Percentiles rank a stretch among this genome's conserved stretches.
phyloP scores from a whole-genome alignment of 495 filamentous ascomycete species.

The Chaetomium cochliodes region DNA sequence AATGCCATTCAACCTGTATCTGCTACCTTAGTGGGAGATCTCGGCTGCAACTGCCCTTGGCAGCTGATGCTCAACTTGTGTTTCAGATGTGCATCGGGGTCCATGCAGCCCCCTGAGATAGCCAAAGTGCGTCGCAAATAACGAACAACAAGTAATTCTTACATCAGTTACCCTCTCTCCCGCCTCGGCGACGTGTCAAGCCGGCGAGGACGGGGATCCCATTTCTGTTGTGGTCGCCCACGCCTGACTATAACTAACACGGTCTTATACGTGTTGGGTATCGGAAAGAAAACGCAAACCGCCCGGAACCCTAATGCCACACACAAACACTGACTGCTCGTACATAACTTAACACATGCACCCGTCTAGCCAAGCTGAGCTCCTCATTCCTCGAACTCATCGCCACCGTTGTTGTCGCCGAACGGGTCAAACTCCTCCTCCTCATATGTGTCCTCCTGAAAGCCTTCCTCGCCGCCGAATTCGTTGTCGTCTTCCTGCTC shows the following conservation, averaged over 20 bases:
- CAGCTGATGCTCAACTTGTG: neutral
- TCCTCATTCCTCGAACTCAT: constrained; percentile 27
- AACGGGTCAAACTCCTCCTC: constrained; percentile 33
- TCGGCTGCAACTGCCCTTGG: neutral
- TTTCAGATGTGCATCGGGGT: neutral
- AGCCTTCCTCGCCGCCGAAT: constrained; percentile 33
- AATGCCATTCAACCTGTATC: neutral
- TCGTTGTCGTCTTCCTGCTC: constrained; percentile 28
- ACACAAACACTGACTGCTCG: neutral
- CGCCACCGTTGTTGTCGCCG: constrained; percentile 21
- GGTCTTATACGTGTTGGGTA: constrained; percentile 10
- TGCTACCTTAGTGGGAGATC: neutral
- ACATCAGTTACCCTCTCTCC: neutral
- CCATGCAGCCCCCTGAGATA: neutral
- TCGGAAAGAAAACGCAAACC: constrained; percentile 7
- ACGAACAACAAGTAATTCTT: neutral
- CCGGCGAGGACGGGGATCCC: neutral
- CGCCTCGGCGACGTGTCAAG: neutral
- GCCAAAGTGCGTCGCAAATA: no score
- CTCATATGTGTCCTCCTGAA: constrained; percentile 36
- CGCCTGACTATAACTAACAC: neutral
- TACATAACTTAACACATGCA: neutral
- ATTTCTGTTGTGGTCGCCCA: constrained; percentile 5
- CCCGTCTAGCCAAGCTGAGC: neutral
- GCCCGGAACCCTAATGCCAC: neutral